A percentile compares a stretch with the other conserved stretches of the same genome.
phyloP scores from a whole-genome alignment of 805 yeast species.

The Starmerella potacharoeniae region DNA sequence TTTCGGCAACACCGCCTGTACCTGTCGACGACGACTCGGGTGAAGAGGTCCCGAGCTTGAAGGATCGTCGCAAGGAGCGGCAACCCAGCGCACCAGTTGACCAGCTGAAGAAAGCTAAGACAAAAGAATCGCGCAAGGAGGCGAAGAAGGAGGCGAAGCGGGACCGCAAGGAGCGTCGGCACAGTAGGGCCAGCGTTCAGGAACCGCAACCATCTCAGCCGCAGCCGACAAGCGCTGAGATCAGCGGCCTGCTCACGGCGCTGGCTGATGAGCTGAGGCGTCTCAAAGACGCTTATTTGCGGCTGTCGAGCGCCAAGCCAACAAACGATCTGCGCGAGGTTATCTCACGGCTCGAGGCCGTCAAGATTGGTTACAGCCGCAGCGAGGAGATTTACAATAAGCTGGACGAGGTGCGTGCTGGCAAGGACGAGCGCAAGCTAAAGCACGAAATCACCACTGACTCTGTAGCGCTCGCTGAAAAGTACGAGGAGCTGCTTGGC shows the following conservation, averaged over 20 bases:
- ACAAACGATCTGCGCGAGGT: slow-evolving; percentile 5
- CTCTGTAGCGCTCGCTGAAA: slow-evolving; percentile 18
- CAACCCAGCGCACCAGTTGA: slow-evolving; percentile 1
- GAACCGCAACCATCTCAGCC: neutral
- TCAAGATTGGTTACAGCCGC: slow-evolving; percentile 9
- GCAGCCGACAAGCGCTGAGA: neutral
- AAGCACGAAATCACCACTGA: slow-evolving; percentile 17
- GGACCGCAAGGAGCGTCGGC: neutral
- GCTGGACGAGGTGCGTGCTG: slow-evolving; percentile 14
- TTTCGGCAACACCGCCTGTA: slow-evolving; percentile 2
- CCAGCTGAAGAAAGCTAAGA: slow-evolving; percentile 5
- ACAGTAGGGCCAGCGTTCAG: neutral
- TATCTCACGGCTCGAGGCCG: slow-evolving; percentile 6
- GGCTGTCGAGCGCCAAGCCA: neutral
- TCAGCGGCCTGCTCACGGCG: slow-evolving; percentile 2
- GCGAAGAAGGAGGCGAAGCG: neutral
- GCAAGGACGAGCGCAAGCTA: slow-evolving; percentile 10
- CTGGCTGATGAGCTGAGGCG: slow-evolving; percentile 8
- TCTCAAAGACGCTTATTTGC: slow-evolving; percentile 5
- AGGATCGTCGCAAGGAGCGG: slow-evolving; percentile 10
- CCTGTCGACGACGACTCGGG: neutral
- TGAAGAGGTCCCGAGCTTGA: neutral
- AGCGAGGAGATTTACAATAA: slow-evolving; percentile 15
- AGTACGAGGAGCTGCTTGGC: slow-evolving; percentile 10
- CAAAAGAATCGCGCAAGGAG: neutral